Percentiles rank a stretch among this genome's conserved stretches.
These are phyloP conservation scores for Erythrophleum fordii DNA, from an alignment of 306 rosid genomes.

Conservation along the genomic window DNA sequence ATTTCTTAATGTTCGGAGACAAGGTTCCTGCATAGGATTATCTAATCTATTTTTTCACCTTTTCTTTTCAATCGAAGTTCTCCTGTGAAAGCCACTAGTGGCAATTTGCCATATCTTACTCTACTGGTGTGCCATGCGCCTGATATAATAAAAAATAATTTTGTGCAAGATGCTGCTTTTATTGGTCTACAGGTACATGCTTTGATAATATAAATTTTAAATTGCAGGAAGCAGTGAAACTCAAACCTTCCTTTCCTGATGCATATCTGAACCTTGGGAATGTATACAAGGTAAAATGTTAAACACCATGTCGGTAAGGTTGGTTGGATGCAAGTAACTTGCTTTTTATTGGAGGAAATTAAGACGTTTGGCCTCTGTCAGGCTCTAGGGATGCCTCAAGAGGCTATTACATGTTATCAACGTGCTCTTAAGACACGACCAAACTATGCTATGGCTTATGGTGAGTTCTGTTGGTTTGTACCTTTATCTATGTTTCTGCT, in stretches of 20 bases:
- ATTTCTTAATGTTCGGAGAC: background rate
- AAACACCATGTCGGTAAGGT: conserved; percentile 52
- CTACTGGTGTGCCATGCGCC: background rate
- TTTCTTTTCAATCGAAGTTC: no score
- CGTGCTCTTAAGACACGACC: conserved; percentile 91
- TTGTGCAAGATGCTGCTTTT: conserved; percentile 13
- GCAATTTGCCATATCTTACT: no score
- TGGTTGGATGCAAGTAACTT: conserved; percentile 55
- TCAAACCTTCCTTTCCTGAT: conserved; percentile 94
- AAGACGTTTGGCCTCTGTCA: conserved; percentile 56
- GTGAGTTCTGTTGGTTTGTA: conserved; percentile 51
- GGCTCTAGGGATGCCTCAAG: conserved; percentile 95
- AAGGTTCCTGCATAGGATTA: no score
- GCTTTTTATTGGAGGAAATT: conserved; percentile 54
- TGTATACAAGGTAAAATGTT: conserved; percentile 89
- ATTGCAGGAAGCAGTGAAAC: conserved; percentile 92
- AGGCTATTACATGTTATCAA: conserved; percentile 89
- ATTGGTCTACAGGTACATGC: no score
- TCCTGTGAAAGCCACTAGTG: no score
- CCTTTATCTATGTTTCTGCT: conserved; percentile 11
- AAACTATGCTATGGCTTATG: conserved; percentile 90
- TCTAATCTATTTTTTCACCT: no score
- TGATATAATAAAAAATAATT: conserved; percentile 2
- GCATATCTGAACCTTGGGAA: conserved; percentile 96
- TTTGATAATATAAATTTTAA: background rate